These are phyloP conservation scores for Bassia scoparia DNA, from an alignment of 148 eudicot genomes.

Conservation along the genomic window DNA sequence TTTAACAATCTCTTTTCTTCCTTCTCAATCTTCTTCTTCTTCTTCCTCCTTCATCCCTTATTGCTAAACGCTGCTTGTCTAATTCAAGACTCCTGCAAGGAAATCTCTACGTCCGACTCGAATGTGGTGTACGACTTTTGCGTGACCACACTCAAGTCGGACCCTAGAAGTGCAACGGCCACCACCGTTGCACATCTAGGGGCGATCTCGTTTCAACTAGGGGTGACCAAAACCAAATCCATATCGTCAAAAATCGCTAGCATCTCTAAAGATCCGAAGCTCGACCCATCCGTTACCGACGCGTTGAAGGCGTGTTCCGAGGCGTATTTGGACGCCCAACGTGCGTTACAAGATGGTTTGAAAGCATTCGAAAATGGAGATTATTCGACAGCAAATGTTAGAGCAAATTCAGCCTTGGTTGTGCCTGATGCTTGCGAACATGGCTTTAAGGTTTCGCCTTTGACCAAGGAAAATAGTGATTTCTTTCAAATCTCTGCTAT, in stretches of 20 bases:
- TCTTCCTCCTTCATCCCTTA: background rate
- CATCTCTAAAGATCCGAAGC: background rate
- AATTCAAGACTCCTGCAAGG: constrained; percentile 7
- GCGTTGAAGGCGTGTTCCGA: constrained; percentile 5
- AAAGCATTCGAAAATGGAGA: background rate
- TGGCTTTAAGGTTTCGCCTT: constrained; percentile 10
- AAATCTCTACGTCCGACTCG: background rate
- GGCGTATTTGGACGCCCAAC: constrained; percentile 10
- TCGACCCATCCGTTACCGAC: background rate
- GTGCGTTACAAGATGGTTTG: constrained; percentile 5
- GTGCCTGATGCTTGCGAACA: constrained; percentile 7
- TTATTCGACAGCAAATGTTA: constrained; percentile 7
- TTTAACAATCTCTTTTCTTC: background rate
- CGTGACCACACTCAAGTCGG: constrained; percentile 3
- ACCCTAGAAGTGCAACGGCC: constrained; percentile 8
- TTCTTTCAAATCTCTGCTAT: constrained; percentile 20
- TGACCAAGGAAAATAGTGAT: constrained; percentile 18
- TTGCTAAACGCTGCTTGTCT: background rate
- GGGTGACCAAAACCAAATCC: constrained; percentile 3
- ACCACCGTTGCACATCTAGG: constrained; percentile 15
- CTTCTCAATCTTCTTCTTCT: background rate
- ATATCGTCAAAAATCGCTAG: constrained; percentile 3
- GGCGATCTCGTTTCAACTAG: constrained; percentile 5
- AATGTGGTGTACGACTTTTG: constrained; percentile 13
- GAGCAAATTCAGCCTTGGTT: background rate